Percentiles rank a stretch among this genome's conserved stretches.
Conservation (phyloP, 768 basidiomycete species). For the Pleurotus tuber-regium region DNA sequence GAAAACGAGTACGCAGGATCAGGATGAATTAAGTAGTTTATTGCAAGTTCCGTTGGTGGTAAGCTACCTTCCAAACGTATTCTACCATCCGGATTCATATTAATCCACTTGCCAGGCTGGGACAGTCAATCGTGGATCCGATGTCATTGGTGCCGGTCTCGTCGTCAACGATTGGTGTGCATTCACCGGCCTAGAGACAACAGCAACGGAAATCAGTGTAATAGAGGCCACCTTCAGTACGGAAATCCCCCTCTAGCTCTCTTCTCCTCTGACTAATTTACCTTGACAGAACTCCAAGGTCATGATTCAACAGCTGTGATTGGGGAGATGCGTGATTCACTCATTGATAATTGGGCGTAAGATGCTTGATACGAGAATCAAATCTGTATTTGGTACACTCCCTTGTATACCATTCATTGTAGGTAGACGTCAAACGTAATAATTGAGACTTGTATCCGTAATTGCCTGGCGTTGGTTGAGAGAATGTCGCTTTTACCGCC, state of each 20-base stretch:
- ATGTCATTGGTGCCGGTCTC: conserved; percentile 95
- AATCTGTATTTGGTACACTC: not conserved
- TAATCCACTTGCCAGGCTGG: conserved; percentile 66
- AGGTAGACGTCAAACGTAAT: not conserved
- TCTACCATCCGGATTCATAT: conserved; percentile 8
- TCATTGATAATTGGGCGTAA: conserved; percentile 93
- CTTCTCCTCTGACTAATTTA: conserved; percentile 8
- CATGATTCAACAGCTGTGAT: conserved; percentile 80
- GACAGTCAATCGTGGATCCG: conserved; percentile 97
- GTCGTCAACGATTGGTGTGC: conserved; percentile 99
- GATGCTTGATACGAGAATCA: not conserved
- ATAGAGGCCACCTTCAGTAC: conserved; percentile 97
- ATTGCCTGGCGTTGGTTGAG: too few species aligned
- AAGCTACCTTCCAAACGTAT: conserved; percentile 29
- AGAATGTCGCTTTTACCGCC: too few species aligned
- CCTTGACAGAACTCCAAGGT: conserved; percentile 73
- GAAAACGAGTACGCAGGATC: conserved; percentile 94
- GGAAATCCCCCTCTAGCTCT: conserved; percentile 28
- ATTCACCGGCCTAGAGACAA: conserved; percentile 98
- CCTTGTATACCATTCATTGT: conserved; percentile 8
- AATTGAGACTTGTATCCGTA: not conserved
- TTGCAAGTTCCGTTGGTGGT: conserved; percentile 95
- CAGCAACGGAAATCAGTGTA: conserved; percentile 98
- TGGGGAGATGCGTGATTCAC: conserved; percentile 86
- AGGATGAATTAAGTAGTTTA: conserved; percentile 93